phyloP scores from a whole-genome alignment of 2,329 filamentous ascomycete species.

The Elsinoe ampelina region DNA sequence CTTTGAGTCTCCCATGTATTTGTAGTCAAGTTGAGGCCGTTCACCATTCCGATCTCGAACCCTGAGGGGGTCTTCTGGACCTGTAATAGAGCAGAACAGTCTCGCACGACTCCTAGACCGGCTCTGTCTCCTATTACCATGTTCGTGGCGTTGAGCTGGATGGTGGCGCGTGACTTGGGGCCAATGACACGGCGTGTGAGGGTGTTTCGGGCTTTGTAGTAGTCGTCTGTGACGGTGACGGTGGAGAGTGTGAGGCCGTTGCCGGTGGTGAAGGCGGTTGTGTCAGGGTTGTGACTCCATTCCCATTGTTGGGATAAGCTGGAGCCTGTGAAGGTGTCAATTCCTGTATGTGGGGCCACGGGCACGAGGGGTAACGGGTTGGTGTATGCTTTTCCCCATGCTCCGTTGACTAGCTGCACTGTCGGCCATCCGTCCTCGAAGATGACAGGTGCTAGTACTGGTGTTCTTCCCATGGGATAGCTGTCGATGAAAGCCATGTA shows the following conservation, averaged over 20 bases:
- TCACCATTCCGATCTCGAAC: background rate
- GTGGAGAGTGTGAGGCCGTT: constrained; percentile 40
- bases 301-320: constrained; percentile 43
- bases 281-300: constrained; percentile 55
- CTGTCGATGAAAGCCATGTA: constrained; percentile 49
- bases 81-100: constrained; percentile 22
- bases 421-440: constrained; percentile 48
- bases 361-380: constrained; percentile 22
- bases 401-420: constrained; percentile 34
- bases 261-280: constrained; percentile 36
- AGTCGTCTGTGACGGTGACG: constrained; percentile 44
- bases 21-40: background rate
- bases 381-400: constrained; percentile 38
- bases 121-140: constrained; percentile 45
- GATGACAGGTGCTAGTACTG: constrained; percentile 46
- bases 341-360: constrained; percentile 30
- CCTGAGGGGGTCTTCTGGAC: background rate
- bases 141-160: constrained; percentile 40
- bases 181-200: constrained; percentile 35
- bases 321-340: constrained; percentile 39
- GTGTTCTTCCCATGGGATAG: constrained; percentile 49
- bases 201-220: constrained; percentile 36
- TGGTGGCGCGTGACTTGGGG: constrained; percentile 38
- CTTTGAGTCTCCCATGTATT: background rate
- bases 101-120: constrained; percentile 46